These are phyloP conservation scores for Pichia heedii DNA, from an alignment of 805 yeast genomes.

Conservation along the genomic window DNA sequence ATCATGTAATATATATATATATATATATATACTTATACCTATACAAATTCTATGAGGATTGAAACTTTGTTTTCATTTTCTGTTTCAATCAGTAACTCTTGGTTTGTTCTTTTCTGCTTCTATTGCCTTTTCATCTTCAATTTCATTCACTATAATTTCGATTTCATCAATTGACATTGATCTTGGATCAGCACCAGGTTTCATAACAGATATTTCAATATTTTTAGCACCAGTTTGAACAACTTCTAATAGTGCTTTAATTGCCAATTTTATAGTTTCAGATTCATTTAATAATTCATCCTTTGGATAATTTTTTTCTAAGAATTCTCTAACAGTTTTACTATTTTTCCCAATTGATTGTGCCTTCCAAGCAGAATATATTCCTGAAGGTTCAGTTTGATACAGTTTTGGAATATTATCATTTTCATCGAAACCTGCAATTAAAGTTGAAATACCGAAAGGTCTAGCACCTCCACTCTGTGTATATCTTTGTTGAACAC, in stretches of 20 bases:
- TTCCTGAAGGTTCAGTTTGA: constrained; percentile 97
- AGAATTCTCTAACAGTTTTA: constrained; percentile 89
- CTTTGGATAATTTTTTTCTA: constrained; percentile 70
- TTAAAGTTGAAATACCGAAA: constrained; percentile 89
- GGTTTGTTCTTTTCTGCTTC: constrained; percentile 69
- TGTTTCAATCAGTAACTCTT: constrained; percentile 21
- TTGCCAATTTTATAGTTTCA: constrained; percentile 69
- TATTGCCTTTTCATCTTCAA: constrained; percentile 80
- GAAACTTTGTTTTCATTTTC: no score
- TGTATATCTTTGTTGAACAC: constrained; percentile 93
- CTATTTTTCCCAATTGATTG: constrained; percentile 93
- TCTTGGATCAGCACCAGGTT: constrained; percentile 54
- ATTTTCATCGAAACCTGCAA: constrained; percentile 90
- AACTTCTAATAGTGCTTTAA: constrained; percentile 84
- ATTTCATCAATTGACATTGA: constrained; percentile 62
- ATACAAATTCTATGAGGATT: no score
- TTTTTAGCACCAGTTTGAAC: constrained; percentile 97
- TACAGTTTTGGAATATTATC: constrained; percentile 75
- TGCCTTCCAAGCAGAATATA: constrained; percentile 96
- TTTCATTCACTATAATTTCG: constrained; percentile 63
- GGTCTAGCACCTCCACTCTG: constrained; percentile 99
- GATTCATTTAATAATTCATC: constrained; percentile 39
- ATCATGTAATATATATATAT: no score
- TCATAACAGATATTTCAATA: constrained; percentile 84
- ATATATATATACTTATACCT: no score